phyloP scores from a whole-genome alignment of 306 rosid species.

The Phaseolus lunatus region DNA sequence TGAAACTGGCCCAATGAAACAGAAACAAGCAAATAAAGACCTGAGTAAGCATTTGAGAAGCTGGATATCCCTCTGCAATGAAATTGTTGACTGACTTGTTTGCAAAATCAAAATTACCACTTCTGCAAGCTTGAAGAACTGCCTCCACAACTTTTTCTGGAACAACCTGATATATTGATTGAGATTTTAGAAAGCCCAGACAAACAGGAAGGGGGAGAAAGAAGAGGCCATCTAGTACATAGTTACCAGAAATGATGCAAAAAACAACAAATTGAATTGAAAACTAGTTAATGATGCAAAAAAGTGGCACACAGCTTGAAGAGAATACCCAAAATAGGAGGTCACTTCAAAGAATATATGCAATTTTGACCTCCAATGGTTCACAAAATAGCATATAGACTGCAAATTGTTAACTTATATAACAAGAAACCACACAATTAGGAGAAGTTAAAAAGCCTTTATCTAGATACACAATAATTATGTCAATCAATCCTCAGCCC shows the following conservation, averaged over 20 bases:
- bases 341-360: slow-evolving; percentile 32
- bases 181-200: slow-evolving; percentile 41
- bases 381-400: slow-evolving; percentile 12
- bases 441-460: background rate
- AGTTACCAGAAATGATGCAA: slow-evolving; percentile 15
- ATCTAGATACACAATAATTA: slow-evolving; percentile 33
- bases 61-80: slow-evolving; percentile 97
- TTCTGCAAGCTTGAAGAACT: slow-evolving; percentile 71
- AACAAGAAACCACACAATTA: background rate
- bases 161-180: slow-evolving; percentile 60
- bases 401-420: slow-evolving; percentile 17
- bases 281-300: slow-evolving; percentile 7
- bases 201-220: slow-evolving; percentile 13
- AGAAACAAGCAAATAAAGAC: slow-evolving; percentile 45
- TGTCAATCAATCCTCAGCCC: background rate
- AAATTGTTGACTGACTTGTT: slow-evolving; percentile 87
- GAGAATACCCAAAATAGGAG: slow-evolving; percentile 2
- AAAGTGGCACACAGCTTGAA: slow-evolving; percentile 7
- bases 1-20: background rate
- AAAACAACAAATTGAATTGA: slow-evolving; percentile 19
- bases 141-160: slow-evolving; percentile 65
- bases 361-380: slow-evolving; percentile 20
- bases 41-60: slow-evolving; percentile 86
- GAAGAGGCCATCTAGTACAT: background rate
- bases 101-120: slow-evolving; percentile 89